Evolutionary conservation across 805 yeast species (phyloP).

Genomic region (Metschnikowia sp.): DNA sequence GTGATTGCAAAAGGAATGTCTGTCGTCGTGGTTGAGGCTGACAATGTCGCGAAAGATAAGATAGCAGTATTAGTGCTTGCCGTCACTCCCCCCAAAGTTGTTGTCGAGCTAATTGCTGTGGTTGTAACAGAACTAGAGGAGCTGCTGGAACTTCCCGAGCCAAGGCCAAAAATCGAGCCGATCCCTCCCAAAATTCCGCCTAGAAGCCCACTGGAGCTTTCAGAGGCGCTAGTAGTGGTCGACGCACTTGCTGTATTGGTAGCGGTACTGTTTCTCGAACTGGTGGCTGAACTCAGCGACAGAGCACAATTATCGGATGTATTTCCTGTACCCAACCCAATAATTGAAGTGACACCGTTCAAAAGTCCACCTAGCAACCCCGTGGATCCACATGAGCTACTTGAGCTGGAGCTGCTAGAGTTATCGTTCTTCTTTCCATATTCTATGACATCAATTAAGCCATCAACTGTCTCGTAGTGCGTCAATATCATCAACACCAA

Average conservation of each 20-base stretch:
- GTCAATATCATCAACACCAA: conserved; percentile 20
- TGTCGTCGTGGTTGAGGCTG: not conserved
- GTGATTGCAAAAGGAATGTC: not conserved
- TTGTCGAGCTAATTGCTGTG: no score
- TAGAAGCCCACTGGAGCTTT: conserved; percentile 3
- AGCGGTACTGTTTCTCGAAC: not conserved
- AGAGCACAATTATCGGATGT: not conserved
- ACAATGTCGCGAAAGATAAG: not conserved
- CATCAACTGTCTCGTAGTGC: conserved; percentile 19
- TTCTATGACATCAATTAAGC: conserved; percentile 15
- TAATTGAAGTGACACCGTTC: conserved; percentile 1
- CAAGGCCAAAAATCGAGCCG: conserved; percentile 1
- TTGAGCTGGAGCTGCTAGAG: not conserved
- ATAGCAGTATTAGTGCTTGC: not conserved
- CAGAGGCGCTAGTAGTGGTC: not conserved
- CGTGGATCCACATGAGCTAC: conserved; percentile 1
- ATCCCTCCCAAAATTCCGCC: conserved; percentile 6
- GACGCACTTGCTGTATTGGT: not conserved
- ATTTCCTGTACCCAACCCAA: conserved; percentile 3
- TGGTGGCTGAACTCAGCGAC: not conserved
- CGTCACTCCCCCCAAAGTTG: not conserved
- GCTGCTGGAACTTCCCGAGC: not conserved
- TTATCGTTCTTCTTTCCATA: conserved; percentile 7
- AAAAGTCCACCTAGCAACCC: conserved; percentile 11
- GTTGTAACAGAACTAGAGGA: not conserved